These are phyloP conservation scores for Aspergillus incahuasiensis DNA, from an alignment of 495 filamentous ascomycete genomes.

Conservation along the genomic window DNA sequence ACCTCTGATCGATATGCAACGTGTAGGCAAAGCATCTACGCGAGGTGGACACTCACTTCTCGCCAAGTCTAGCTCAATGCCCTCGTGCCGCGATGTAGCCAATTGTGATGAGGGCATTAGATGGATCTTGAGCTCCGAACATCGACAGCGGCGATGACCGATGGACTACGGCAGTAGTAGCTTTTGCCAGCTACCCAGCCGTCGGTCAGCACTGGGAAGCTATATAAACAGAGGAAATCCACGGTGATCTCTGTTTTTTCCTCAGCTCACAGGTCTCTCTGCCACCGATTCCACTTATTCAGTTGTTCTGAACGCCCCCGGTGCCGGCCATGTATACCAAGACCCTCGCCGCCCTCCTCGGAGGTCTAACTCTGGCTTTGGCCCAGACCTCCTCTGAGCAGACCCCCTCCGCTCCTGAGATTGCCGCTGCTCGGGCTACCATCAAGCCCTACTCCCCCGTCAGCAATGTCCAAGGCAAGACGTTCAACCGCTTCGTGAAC, in stretches of 20 bases:
- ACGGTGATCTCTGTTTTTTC: background rate
- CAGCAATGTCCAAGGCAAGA: constrained; percentile 55
- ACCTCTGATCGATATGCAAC: constrained; percentile 12
- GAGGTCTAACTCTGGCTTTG: constrained; percentile 20
- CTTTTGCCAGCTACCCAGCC: background rate
- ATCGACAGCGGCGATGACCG: background rate
- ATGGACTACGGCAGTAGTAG: background rate
- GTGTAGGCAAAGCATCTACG: constrained; percentile 3
- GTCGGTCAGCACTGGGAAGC: background rate
- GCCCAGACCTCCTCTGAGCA: constrained; percentile 28
- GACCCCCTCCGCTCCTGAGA: constrained; percentile 24
- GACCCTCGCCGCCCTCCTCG: constrained; percentile 19
- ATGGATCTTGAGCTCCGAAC: background rate
- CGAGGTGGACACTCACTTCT: constrained; percentile 4
- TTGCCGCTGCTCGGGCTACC: constrained; percentile 27
- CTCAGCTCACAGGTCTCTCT: background rate
- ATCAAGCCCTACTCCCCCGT: constrained; percentile 41
- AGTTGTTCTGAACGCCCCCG: background rate
- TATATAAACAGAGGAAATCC: constrained; percentile 8
- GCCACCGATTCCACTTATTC: background rate
- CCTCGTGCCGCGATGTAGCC: background rate
- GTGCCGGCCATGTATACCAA: constrained; percentile 18
- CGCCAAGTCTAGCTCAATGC: background rate
- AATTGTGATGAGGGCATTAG: constrained; percentile 4
- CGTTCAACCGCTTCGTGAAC: constrained; percentile 61